Conservation (phyloP, 345 rosid genomes). For the Brassica carinata region DNA sequence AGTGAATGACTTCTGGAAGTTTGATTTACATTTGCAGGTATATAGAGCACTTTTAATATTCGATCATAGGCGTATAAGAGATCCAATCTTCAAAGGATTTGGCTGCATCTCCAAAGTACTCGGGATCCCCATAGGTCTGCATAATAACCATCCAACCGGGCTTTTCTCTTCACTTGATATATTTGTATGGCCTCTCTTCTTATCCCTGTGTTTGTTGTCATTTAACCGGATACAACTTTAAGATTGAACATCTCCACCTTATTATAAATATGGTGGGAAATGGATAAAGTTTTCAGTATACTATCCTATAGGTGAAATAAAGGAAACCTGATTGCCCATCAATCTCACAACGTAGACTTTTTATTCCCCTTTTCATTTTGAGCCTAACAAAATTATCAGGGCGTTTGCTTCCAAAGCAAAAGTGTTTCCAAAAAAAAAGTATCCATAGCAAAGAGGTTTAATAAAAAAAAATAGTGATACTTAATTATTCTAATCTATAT, state of each 20-base stretch:
- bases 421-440: too few species aligned
- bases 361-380: neutral
- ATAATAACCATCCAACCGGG: neutral
- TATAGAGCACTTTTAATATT: too few species aligned
- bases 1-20: too few species aligned
- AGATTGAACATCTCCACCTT: too few species aligned
- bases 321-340: neutral
- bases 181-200: neutral
- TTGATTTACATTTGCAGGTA: too few species aligned
- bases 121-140: constrained; percentile 85
- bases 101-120: constrained; percentile 97
- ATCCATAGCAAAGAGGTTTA: too few species aligned
- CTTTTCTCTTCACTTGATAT: neutral
- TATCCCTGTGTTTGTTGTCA: constrained; percentile 34
- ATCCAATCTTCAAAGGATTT: constrained; percentile 83
- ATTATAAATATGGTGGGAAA: too few species aligned
- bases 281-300: neutral
- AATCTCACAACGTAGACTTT: neutral
- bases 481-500: too few species aligned
- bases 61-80: constrained; percentile 77
- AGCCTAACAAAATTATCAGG: too few species aligned
- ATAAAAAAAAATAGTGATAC: too few species aligned
- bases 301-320: too few species aligned
- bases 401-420: too few species aligned
- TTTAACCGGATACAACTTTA: constrained; percentile 50